Base-by-base conservation (phyloP, 2,329 filamentous ascomycete species). In the Alternaria longipes region DNA sequence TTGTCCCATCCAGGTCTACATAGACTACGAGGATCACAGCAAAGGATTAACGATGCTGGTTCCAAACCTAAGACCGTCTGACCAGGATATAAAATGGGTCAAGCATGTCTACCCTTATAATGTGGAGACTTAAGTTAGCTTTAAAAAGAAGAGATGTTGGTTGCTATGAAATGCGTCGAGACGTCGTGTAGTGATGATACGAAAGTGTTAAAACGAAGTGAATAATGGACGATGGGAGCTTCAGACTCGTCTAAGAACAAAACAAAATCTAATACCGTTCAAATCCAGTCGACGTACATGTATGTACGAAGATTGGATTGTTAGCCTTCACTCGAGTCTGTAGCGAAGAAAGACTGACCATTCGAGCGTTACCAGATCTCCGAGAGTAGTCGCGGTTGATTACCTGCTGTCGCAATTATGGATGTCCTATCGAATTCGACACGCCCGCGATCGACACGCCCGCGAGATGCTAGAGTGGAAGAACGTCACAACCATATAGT, bases 21-120 rank as follows among this genome's bases (percentile, higher is more conserved):
- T 36, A 3, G 34, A 60, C 20, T 26, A 7, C 16, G 26, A 42
- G n/a, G 34, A 57, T 30, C 58, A 60, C 20, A 9, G 24, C 1
- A 5, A 51, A 14, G 47, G 54, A 16, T 14, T 22, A 4, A 41
- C 47, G 2, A 26, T 16, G 40, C 22, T 60, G n/a, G 11, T 34
- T 20, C 30, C 56, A 12, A 54, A 60, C 20, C 26, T 38, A n/a
- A 58, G 12, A n/a, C 53, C 42, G n/a, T 56, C 49, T 50, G 14
- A 32, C 22, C 24, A 32, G 40, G 54, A 60, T 38, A 26, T 60
- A 22, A 9, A n/a, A 28, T 60, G 32, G 46, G 54, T 57, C 8
- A 42, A 57, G 28, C 30, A 8, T 14, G 56, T 36, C 1, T 57
- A 49, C 18, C 41, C 34, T 9, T 53, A 16, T 18, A 24, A 60